phyloP scores from a whole-genome alignment of 768 basidiomycete genomes.

The Tulasnella sp. region DNA sequence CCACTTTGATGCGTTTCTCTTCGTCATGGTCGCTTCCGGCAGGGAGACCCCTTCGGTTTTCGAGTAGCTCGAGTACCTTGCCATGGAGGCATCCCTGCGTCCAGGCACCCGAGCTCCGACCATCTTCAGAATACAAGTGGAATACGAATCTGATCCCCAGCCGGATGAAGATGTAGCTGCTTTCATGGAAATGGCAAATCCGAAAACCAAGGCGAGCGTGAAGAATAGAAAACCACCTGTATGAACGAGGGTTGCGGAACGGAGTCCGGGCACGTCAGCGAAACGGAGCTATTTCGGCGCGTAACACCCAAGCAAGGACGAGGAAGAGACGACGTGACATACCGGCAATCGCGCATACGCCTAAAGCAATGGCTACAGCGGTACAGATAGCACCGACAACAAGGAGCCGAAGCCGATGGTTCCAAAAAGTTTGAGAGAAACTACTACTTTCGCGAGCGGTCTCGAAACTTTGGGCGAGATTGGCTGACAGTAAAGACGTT shows the following conservation, averaged over 20 bases:
- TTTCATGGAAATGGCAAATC: neutral
- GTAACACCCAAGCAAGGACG: neutral
- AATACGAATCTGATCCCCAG: constrained; percentile 4
- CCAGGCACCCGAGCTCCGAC: constrained; percentile 11
- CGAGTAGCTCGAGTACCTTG: neutral
- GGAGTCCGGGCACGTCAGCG: neutral
- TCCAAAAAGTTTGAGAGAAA: constrained; percentile 6
- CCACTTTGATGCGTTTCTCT: neutral
- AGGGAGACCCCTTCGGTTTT: neutral
- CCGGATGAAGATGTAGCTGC: constrained; percentile 8
- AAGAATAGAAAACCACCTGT: constrained; percentile 19
- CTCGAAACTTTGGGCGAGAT: too few species aligned
- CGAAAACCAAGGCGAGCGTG: constrained; percentile 14
- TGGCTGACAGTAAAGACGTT: constrained; percentile 13
- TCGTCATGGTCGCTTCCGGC: too few species aligned
- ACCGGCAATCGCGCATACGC: constrained; percentile 24
- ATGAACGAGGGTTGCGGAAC: neutral
- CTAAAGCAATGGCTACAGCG: neutral
- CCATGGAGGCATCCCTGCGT: neutral
- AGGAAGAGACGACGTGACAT: neutral
- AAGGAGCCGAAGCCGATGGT: constrained; percentile 12
- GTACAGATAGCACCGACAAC: neutral
- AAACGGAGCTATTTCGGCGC: neutral
- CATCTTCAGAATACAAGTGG: constrained; percentile 7
- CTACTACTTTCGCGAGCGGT: neutral